Evolutionary conservation across 2,329 filamentous ascomycete genomes (phyloP).

Genomic region (Fusarium graminum): DNA sequence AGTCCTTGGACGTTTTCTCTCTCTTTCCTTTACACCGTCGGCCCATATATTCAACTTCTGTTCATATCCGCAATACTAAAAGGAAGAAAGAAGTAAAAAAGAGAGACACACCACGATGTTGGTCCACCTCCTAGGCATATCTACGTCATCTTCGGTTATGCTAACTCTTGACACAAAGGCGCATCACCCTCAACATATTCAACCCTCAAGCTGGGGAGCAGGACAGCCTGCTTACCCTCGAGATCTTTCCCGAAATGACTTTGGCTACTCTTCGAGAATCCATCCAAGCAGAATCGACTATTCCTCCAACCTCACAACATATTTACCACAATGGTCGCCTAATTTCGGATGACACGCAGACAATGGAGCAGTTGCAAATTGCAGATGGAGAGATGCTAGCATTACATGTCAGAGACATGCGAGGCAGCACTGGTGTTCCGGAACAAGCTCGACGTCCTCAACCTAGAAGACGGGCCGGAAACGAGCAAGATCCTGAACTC

Average conservation of each 20-base stretch:
- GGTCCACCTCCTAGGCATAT: constrained; percentile 17
- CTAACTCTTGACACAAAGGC: constrained; percentile 66
- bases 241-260: constrained; percentile 85
- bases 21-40: constrained; percentile 8
- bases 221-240: constrained; percentile 82
- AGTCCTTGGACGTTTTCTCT: constrained; percentile 16
- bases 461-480: constrained; percentile 51
- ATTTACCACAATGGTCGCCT: constrained; percentile 92
- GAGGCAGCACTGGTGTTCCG: constrained; percentile 60
- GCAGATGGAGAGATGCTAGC: constrained; percentile 93
- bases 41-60: constrained; percentile 1
- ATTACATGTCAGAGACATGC: constrained; percentile 78
- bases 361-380: constrained; percentile 83
- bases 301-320: constrained; percentile 79
- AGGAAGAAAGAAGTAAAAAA: constrained; percentile 1
- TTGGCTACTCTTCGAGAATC: constrained; percentile 88
- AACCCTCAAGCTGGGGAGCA: constrained; percentile 76
- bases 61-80: not conserved
- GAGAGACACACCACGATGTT: constrained; percentile 41
- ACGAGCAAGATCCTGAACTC: constrained; percentile 78
- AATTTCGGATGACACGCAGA: constrained; percentile 81
- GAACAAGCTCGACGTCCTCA: constrained; percentile 53
- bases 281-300: constrained; percentile 84
- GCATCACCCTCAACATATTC: constrained; percentile 87
- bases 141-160: constrained; percentile 24